phyloP scores from a whole-genome alignment of 2,329 filamentous ascomycete genomes.

The Xylaria sp. region DNA sequence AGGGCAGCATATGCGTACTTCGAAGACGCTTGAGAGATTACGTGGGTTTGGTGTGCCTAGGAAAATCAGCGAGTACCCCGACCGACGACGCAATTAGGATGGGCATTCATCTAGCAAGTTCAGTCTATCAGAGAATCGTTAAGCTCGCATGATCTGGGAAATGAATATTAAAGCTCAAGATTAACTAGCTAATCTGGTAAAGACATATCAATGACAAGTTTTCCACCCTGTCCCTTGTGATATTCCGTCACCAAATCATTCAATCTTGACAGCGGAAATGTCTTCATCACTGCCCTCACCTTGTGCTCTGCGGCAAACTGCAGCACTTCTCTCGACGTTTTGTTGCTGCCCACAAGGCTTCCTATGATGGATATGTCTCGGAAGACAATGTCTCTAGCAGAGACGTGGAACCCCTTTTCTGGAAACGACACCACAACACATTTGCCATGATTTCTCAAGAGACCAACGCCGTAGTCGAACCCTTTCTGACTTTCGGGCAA shows the following conservation, averaged over 20 bases:
- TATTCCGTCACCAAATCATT: conserved; percentile 58
- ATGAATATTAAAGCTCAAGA: conserved; percentile 35
- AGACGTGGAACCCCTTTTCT: conserved; percentile 56
- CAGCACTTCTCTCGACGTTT: conserved; percentile 53
- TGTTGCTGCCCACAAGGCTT: conserved; percentile 56
- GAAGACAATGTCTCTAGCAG: conserved; percentile 56
- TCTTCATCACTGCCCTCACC: conserved; percentile 51
- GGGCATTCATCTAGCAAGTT: too few relatives aligned
- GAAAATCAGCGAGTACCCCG: too few relatives aligned
- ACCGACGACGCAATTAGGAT: too few relatives aligned
- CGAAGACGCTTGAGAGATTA: not conserved
- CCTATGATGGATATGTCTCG: conserved; percentile 56
- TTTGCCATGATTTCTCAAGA: conserved; percentile 58
- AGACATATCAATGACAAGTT: conserved; percentile 56
- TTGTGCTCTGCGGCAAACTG: conserved; percentile 52
- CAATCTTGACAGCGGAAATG: conserved; percentile 50
- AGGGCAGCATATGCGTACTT: not conserved
- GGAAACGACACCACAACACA: conserved; percentile 61
- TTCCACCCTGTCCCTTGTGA: conserved; percentile 57
- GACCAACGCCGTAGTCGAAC: conserved; percentile 58
- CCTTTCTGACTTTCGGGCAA: conserved; percentile 59
- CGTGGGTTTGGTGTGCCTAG: too few relatives aligned
- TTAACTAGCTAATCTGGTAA: conserved; percentile 31
- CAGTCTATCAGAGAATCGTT: not conserved
- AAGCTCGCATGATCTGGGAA: not conserved